Evolutionary conservation across 1,284 basidiomycete genomes (phyloP), one percentile per base, ranked within the genome.

Genomic region (Melampsora americana): DNA sequence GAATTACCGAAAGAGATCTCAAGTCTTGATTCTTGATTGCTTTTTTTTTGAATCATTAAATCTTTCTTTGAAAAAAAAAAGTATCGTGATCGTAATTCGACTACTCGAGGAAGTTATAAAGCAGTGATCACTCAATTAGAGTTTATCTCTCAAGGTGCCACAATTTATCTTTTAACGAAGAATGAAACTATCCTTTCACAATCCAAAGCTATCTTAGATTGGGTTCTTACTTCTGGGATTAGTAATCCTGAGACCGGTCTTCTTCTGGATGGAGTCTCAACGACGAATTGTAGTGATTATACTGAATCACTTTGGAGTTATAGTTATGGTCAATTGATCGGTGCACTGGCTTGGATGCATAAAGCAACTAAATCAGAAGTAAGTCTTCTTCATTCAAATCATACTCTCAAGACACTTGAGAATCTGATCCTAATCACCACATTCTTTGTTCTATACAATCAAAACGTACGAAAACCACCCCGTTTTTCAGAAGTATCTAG

Each of bases 321-420:
- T 28, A 62, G 20, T 16, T 62, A 62, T 35, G 60, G 60, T 62
- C 28, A 62, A 62, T 62, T 28, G 18, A 28, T 62, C 32, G 60
- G 60, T 62, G 20, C 60, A 7, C 32, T 62, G 6, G 14, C 60
- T 32, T 62, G 60, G 60, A 62, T 62, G 60, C 60, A 62, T 18
- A 62, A 35, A 35, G 60, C 60, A 28, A 62, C 60, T 35, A 20
- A 20, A 62, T 12, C 12, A 42, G 6, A 42, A 11, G 39, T 12
- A 42, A 42, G 39, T 12, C 12, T 42, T 12, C 11, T 9, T 42
- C 5, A 42, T 42, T 42, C n/a, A 9, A n/a, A 12, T n/a, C n/a
- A n/a, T n/a, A n/a, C n/a, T n/a, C n/a, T n/a, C n/a, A n/a, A n/a
- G n/a, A 42, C 39, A 9, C 1, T 42, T 42, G 39, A 42, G n/a